These are phyloP conservation scores for Linanthus parryae DNA, from an alignment of 148 eudicot genomes.

Conservation along the genomic window DNA sequence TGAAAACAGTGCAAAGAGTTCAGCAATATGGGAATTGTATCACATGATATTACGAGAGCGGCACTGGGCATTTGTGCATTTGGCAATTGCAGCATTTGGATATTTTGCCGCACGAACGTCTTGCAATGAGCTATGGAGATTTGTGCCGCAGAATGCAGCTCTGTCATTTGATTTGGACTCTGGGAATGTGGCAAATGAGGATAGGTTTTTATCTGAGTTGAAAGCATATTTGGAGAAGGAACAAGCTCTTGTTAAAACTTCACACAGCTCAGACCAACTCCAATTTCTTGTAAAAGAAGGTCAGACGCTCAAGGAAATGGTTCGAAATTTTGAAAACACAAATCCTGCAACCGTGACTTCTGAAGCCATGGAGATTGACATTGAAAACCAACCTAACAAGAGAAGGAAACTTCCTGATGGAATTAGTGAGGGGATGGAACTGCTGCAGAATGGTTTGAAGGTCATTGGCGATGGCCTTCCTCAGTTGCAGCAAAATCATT, in stretches of 20 bases:
- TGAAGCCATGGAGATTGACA: slow-evolving; percentile 37
- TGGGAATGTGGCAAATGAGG: slow-evolving; percentile 47
- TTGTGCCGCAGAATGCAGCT: slow-evolving; percentile 81
- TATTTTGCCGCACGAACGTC: slow-evolving; percentile 83
- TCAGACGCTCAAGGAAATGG: slow-evolving; percentile 32
- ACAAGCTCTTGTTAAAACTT: slow-evolving; percentile 28
- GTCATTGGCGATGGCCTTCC: slow-evolving; percentile 65
- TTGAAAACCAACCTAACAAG: slow-evolving; percentile 36
- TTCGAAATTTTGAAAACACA: slow-evolving; percentile 19
- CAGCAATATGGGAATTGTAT: slow-evolving; percentile 58
- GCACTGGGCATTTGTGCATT: slow-evolving; percentile 86
- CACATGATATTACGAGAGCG: slow-evolving; percentile 76
- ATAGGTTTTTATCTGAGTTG: slow-evolving; percentile 74
- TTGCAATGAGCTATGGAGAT: slow-evolving; percentile 83
- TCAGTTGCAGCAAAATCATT: slow-evolving; percentile 37
- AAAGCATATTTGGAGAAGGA: slow-evolving; percentile 82
- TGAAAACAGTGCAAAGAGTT: slow-evolving; percentile 39
- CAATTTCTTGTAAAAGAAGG: slow-evolving; percentile 47
- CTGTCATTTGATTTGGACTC: slow-evolving; percentile 69
- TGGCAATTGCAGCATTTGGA: slow-evolving; percentile 68
- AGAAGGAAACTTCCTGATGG: slow-evolving; percentile 61
- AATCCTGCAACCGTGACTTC: slow-evolving; percentile 8
- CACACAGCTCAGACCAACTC: slow-evolving; percentile 44
- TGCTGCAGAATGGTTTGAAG: slow-evolving; percentile 71
- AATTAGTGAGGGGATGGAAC: slow-evolving; percentile 54